Evolutionary conservation across 495 filamentous ascomycete species (phyloP).

Genomic region (Aspergillus sclerotioniger): DNA sequence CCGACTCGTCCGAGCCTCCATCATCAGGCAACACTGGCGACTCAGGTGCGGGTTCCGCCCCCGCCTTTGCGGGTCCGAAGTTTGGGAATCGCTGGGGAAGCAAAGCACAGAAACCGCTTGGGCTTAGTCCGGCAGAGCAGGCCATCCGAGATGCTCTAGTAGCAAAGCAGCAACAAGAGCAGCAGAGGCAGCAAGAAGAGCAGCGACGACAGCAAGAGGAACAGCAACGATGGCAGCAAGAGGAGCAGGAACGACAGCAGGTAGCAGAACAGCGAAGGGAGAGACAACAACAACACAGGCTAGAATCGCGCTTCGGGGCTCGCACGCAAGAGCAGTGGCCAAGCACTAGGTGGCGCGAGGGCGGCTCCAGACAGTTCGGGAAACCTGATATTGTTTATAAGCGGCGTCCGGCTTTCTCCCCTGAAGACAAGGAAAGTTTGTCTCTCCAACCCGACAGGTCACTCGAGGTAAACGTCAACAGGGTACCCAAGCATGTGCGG

Average conservation of each 20-base stretch:
- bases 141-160: constrained; percentile 33
- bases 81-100: constrained; percentile 23
- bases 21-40: constrained; percentile 12
- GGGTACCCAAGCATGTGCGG: constrained; percentile 10
- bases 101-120: constrained; percentile 21
- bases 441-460: constrained; percentile 13
- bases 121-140: constrained; percentile 36
- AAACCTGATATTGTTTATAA: no score
- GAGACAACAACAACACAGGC: not conserved
- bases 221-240: not conserved
- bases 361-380: no score
- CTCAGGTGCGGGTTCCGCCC: not conserved
- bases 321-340: no score
- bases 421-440: not conserved
- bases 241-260: not conserved
- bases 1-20: constrained; percentile 23
- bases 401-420: not conserved
- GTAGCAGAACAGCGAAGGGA: not conserved
- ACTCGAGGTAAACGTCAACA: constrained; percentile 7
- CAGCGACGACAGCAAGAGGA: constrained; percentile 4
- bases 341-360: no score
- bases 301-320: not conserved
- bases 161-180: constrained; percentile 14
- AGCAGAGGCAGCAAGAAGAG: not conserved
- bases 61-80: constrained; percentile 8